phyloP scores from a whole-genome alignment of 2,329 filamentous ascomycete genomes.

The Fonsecaea erecta region DNA sequence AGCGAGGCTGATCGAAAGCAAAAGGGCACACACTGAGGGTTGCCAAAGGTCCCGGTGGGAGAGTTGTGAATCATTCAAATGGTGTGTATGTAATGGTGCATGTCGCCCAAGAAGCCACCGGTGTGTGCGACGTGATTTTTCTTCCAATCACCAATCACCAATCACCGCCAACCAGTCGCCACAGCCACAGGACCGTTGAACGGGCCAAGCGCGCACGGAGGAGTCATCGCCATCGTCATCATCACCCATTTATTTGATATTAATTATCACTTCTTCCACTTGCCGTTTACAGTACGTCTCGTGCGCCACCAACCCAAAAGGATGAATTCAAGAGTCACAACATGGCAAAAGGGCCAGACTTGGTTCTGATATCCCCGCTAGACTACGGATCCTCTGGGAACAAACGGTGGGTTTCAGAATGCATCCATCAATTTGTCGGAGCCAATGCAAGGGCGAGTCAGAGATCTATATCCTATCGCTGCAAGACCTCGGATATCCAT shows the following conservation, averaged over 20 bases:
- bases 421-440: no score
- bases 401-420: no score
- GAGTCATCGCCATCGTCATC: no score
- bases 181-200: no score
- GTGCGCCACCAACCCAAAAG: background rate
- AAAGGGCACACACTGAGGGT: no score
- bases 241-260: background rate
- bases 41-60: background rate
- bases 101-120: no score
- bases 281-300: conserved; percentile 3
- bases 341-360: background rate
- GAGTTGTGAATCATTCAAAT: conserved; percentile 8
- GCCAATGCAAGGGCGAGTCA: background rate
- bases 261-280: conserved; percentile 3
- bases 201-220: background rate
- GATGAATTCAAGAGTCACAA: background rate
- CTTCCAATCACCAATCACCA: background rate
- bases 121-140: background rate
- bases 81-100: conserved; percentile 18
- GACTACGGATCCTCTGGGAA: background rate
- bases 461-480: background rate
- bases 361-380: background rate
- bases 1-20: no score
- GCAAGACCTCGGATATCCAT: no score
- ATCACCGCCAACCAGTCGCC: background rate